Conservation (phyloP, 345 rosid genomes). For the Syzygium aqueum region DNA sequence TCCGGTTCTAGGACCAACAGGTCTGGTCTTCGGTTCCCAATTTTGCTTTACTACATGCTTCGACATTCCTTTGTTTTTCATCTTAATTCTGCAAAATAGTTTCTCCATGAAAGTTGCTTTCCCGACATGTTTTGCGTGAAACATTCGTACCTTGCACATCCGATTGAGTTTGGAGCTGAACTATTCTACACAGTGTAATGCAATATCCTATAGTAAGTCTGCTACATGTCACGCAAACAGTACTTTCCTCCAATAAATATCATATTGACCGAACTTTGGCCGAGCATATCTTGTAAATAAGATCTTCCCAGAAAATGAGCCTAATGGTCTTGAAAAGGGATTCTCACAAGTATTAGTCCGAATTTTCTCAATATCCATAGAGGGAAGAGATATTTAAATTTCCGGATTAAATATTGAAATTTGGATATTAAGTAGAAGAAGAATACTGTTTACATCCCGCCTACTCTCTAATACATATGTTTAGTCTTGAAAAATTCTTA, state of each 20-base stretch:
- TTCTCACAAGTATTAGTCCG: background rate
- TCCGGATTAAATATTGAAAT: background rate
- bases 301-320: background rate
- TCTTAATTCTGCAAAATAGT: background rate
- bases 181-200: background rate
- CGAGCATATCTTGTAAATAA: background rate
- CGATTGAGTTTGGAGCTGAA: background rate
- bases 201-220: background rate
- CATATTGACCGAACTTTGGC: background rate
- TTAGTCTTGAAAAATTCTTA: background rate
- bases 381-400: background rate
- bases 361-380: background rate
- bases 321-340: background rate
- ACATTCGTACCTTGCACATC: background rate
- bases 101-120: background rate
- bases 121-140: background rate
- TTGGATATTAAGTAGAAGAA: background rate
- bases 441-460: no score
- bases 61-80: background rate
- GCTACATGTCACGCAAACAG: background rate
- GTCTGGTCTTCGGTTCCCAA: no score
- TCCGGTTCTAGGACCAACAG: no score
- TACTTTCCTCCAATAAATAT: background rate
- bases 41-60: background rate
- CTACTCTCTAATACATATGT: background rate